Conservation (phyloP, 306 rosid genomes). For the Acacia melanoxylon region DNA sequence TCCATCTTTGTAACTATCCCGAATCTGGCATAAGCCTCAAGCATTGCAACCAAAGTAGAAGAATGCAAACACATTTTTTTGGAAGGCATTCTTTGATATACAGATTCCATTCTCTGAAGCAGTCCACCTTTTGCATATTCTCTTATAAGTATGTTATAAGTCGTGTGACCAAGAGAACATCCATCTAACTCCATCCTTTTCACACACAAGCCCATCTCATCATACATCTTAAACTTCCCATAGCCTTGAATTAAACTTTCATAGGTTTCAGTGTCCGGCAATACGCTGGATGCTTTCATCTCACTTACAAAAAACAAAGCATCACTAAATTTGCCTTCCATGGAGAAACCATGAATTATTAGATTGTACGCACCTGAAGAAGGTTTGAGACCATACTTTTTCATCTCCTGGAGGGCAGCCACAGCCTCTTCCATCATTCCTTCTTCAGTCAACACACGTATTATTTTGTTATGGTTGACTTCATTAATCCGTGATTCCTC, state of each 20-base stretch:
- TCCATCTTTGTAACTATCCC: slow-evolving; percentile 77
- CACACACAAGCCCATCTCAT: slow-evolving; percentile 63
- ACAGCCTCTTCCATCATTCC: slow-evolving; percentile 57
- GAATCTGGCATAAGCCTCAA: slow-evolving; percentile 68
- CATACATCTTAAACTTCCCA: slow-evolving; percentile 69
- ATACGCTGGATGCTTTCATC: slow-evolving; percentile 52
- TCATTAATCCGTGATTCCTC: slow-evolving; percentile 58
- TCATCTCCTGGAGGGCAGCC: slow-evolving; percentile 55
- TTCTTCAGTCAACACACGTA: slow-evolving; percentile 53
- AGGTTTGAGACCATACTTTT: slow-evolving; percentile 41
- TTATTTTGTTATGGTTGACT: slow-evolving; percentile 55
- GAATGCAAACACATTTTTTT: slow-evolving; percentile 60
- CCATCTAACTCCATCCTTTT: slow-evolving; percentile 65
- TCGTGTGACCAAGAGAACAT: slow-evolving; percentile 60
- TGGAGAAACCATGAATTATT: slow-evolving; percentile 56
- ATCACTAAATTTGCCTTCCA: slow-evolving; percentile 46
- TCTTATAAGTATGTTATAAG: slow-evolving; percentile 62
- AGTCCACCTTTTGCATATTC: slow-evolving; percentile 68
- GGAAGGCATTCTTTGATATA: slow-evolving; percentile 57
- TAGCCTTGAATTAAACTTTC: slow-evolving; percentile 68
- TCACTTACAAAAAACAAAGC: slow-evolving; percentile 51
- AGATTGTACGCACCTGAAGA: slow-evolving; percentile 56
- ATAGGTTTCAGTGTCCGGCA: slow-evolving; percentile 56
- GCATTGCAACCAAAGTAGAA: slow-evolving; percentile 64
- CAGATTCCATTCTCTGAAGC: slow-evolving; percentile 60